Conservation (phyloP, 306 rosid species). For the Alnus glutinosa region DNA sequence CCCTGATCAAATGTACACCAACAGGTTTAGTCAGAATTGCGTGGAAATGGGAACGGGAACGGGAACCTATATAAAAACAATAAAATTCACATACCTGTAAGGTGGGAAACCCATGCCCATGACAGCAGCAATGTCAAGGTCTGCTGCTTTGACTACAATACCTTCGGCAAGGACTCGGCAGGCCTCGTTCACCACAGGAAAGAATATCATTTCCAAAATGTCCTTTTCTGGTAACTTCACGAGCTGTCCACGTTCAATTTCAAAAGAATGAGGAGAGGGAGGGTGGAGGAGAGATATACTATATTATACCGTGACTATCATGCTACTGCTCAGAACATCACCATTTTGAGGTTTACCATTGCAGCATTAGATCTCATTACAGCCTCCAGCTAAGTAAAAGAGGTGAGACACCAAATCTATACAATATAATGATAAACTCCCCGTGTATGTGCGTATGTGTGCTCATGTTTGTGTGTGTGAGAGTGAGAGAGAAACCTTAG, state of each 20-base stretch:
- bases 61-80: conserved; percentile 6
- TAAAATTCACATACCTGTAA: conserved; percentile 65
- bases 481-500: conserved; percentile 51
- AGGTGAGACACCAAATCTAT: background rate
- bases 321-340: background rate
- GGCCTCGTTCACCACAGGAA: conserved; percentile 97
- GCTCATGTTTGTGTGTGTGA: background rate
- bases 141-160: conserved; percentile 85
- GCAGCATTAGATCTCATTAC: background rate
- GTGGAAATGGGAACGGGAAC: background rate
- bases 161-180: conserved; percentile 96
- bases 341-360: background rate
- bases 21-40: conserved; percentile 12
- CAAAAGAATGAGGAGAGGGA: conserved; percentile 11
- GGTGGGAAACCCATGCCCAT: conserved; percentile 99
- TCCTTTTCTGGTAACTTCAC: conserved; percentile 73
- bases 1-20: conserved; percentile 56
- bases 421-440: background rate
- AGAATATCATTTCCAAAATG: conserved; percentile 86
- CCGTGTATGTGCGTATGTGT: background rate
- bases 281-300: too few species aligned
- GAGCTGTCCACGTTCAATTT: conserved; percentile 53
- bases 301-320: background rate
- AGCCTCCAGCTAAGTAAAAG: background rate
- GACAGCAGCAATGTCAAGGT: conserved; percentile 79